These are phyloP conservation scores for Suillus occidentalis DNA, from an alignment of 768 basidiomycete species.

Conservation along the genomic window DNA sequence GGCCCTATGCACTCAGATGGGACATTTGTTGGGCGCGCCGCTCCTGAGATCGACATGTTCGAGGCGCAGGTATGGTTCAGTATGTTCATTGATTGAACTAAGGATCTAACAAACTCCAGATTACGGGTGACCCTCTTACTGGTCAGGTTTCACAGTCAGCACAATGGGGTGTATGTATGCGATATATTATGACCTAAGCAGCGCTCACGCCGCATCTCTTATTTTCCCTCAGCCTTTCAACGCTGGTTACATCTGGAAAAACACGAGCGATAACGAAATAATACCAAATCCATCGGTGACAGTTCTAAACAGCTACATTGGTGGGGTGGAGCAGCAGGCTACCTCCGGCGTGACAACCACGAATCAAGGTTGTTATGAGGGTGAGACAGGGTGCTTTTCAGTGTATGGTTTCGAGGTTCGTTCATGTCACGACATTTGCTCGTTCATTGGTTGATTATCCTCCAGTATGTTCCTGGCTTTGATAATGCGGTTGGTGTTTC, in stretches of 20 bases:
- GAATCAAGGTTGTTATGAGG: constrained; percentile 70
- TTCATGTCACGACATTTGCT: constrained; percentile 3
- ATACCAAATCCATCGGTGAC: constrained; percentile 58
- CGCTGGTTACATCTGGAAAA: constrained; percentile 66
- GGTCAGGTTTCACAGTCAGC: constrained; percentile 80
- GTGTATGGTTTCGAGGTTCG: constrained; percentile 78
- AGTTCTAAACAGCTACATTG: constrained; percentile 61
- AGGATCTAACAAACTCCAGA: constrained; percentile 38
- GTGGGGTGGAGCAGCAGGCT: constrained; percentile 74
- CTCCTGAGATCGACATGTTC: constrained; percentile 90
- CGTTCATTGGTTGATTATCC: not conserved
- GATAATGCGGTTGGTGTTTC: constrained; percentile 53
- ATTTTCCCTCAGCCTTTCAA: constrained; percentile 64
- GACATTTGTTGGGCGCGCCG: constrained; percentile 74
- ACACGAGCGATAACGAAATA: constrained; percentile 57
- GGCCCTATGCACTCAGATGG: constrained; percentile 77
- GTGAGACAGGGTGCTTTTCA: constrained; percentile 58
- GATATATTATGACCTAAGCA: constrained; percentile 8
- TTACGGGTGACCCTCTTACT: constrained; percentile 42
- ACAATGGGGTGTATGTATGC: constrained; percentile 70
- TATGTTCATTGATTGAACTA: constrained; percentile 7
- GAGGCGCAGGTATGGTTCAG: constrained; percentile 61
- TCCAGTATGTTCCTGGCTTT: constrained; percentile 51
- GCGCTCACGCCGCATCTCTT: not conserved
- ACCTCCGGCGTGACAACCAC: constrained; percentile 73